Conservation (phyloP, 2,329 filamentous ascomycete species). For the Cladosporium velox region DNA sequence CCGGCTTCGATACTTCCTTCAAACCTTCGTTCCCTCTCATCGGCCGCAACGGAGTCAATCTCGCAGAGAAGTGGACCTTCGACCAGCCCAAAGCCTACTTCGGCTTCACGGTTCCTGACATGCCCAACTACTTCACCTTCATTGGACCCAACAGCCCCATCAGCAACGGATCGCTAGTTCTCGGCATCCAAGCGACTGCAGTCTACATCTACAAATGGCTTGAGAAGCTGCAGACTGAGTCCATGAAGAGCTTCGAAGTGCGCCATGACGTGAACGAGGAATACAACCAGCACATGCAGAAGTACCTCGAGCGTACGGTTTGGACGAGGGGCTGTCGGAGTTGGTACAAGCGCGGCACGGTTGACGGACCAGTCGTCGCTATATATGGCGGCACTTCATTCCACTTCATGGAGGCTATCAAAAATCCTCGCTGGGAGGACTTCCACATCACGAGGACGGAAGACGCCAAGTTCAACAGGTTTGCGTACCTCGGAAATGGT, state of each 20-base stretch:
- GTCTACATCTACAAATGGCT: conserved; percentile 26
- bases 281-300: conserved; percentile 50
- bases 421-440: conserved; percentile 9
- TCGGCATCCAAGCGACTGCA: conserved; percentile 15
- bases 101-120: conserved; percentile 30
- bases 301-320: conserved; percentile 53
- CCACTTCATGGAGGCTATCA: conserved; percentile 15
- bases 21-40: conserved; percentile 38
- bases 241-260: conserved; percentile 44
- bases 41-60: conserved; percentile 39
- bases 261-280: conserved; percentile 49
- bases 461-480: not conserved
- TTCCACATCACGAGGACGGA: conserved; percentile 5
- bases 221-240: conserved; percentile 23
- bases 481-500: conserved; percentile 11
- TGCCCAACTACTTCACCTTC: conserved; percentile 35
- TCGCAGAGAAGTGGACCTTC: conserved; percentile 32
- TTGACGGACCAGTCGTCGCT: conserved; percentile 38
- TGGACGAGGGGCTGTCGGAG: conserved; percentile 54
- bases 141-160: conserved; percentile 24
- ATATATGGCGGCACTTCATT: conserved; percentile 23
- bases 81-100: conserved; percentile 34
- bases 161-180: conserved; percentile 21
- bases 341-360: conserved; percentile 55
- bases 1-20: conserved; percentile 43